phyloP scores from a whole-genome alignment of 306 rosid genomes.

The Corylus avellana region DNA sequence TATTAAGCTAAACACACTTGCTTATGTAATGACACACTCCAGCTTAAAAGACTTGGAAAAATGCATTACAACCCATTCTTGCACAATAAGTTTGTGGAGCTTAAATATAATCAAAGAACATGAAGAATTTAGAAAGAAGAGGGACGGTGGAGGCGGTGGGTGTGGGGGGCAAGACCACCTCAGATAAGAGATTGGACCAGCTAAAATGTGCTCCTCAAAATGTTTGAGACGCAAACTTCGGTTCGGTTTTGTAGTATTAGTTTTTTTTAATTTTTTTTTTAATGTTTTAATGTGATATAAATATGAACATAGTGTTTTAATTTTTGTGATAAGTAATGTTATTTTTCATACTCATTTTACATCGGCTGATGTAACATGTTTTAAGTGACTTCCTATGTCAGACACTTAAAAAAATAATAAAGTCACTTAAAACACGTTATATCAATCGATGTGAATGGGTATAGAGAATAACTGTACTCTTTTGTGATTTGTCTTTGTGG shows the following conservation, averaged over 20 bases:
- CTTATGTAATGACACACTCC: constrained; percentile 19
- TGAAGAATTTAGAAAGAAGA: constrained; percentile 32
- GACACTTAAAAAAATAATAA: no score
- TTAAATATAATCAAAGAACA: constrained; percentile 3
- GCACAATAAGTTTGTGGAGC: constrained; percentile 27
- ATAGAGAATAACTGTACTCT: no score
- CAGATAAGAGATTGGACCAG: neutral
- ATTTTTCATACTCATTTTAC: no score
- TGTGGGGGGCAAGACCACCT: constrained; percentile 2
- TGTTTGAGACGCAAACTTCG: constrained; percentile 1
- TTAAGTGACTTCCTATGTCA: no score
- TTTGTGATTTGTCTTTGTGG: no score
- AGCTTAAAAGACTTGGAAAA: constrained; percentile 33
- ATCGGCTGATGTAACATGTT: no score
- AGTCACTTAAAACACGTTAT: no score
- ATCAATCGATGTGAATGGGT: no score
- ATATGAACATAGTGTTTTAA: no score
- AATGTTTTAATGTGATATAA: no score
- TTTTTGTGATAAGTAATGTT: no score
- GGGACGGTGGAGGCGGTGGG: constrained; percentile 29
- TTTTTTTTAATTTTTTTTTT: no score
- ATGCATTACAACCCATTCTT: constrained; percentile 47
- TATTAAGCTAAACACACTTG: constrained; percentile 29
- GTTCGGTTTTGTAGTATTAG: neutral
- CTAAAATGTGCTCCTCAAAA: constrained; percentile 16